A percentile compares a stretch with the other conserved stretches of the same genome.
phyloP scores from a whole-genome alignment of 2,329 filamentous ascomycete species.

The Penicillium digitatum region DNA sequence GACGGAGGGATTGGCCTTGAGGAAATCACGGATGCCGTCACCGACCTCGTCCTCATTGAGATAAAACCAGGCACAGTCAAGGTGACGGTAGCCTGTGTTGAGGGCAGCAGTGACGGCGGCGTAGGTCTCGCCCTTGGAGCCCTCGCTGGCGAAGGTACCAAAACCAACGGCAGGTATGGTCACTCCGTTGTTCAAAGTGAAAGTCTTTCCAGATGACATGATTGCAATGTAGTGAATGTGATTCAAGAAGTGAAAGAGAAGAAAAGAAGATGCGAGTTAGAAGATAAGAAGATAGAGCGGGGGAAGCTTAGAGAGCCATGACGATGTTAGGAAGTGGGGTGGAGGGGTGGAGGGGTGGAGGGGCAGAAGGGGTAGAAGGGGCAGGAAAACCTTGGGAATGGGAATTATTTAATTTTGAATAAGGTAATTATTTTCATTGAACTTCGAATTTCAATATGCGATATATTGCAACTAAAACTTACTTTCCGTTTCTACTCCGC shows the following conservation, averaged over 20 bases:
- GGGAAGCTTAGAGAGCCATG: constrained; percentile 18
- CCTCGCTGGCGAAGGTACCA: constrained; percentile 65
- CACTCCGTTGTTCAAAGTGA: constrained; percentile 56
- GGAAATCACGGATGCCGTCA: constrained; percentile 52
- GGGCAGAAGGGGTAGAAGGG: constrained; percentile 1
- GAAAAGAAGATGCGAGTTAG: constrained; percentile 1
- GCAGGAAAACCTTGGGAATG: background rate
- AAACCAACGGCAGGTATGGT: constrained; percentile 62
- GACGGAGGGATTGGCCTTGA: constrained; percentile 47
- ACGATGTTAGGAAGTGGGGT: constrained; percentile 16
- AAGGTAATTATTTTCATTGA: background rate
- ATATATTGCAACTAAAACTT: background rate
- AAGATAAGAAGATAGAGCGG: constrained; percentile 8
- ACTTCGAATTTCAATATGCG: background rate
- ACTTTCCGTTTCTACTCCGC: background rate
- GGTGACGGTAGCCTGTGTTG: constrained; percentile 51
- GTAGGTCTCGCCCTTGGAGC: constrained; percentile 57
- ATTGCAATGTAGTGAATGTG: constrained; percentile 14
- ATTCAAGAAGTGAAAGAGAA: constrained; percentile 1
- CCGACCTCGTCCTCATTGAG: constrained; percentile 54
- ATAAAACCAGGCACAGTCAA: constrained; percentile 56
- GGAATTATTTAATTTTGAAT: constrained; percentile 1
- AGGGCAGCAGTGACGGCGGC: constrained; percentile 50
- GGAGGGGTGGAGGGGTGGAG: constrained; percentile 4
- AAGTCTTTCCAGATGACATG: constrained; percentile 53